Base-by-base conservation (phyloP, 1,284 basidiomycete species). In the Tilletia indica region DNA sequence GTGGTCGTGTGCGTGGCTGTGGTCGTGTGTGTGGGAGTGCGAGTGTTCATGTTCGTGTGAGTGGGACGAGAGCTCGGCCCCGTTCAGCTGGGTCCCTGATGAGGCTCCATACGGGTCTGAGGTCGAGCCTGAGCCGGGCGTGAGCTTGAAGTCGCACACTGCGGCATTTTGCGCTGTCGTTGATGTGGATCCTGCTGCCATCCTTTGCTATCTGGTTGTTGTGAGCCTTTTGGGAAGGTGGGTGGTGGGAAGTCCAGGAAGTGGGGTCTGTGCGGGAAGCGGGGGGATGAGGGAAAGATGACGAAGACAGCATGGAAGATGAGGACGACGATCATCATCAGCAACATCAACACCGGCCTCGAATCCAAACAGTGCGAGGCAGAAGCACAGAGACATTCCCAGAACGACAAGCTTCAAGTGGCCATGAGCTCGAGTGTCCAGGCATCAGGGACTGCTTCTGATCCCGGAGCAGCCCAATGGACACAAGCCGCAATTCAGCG, bases 401-500 rank as follows among this genome's bases (percentile, higher is more conserved):
- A 31, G 42, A 45, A 14, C 42, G 42, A 45, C 25, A 31, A 45
- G 14, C 14, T 45, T 8, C 14, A 45, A 45, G 42, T 14, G 42
- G 42, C 42, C 9, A 45, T 45, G 42, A 45, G 42, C 14, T 45
- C 42, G 14, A 45, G 42, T 14, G 42, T 14, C 14, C 42, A 8
- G 14, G 14, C 42, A 45, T 8, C 42, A 9, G 42, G 42, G 42
- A 45, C 42, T 14, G 42, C 42, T 8, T 45, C 42, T 45, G 42
- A 45, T 45, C 42, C 42, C 42, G 14, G 42, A 8, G 42, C 42
- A n/a, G 61, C 61, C 2, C 71, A 85, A 42, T 97, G 94, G 94
- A 91, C 92, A 85, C 86, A 90, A 71, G 88, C 89, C 49, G 89
- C 88, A 12, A 87, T 94, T 16, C 87, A 87, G 0, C 85, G 86